Evolutionary conservation across 306 rosid genomes (phyloP).

Genomic region (Quercus mongolica): DNA sequence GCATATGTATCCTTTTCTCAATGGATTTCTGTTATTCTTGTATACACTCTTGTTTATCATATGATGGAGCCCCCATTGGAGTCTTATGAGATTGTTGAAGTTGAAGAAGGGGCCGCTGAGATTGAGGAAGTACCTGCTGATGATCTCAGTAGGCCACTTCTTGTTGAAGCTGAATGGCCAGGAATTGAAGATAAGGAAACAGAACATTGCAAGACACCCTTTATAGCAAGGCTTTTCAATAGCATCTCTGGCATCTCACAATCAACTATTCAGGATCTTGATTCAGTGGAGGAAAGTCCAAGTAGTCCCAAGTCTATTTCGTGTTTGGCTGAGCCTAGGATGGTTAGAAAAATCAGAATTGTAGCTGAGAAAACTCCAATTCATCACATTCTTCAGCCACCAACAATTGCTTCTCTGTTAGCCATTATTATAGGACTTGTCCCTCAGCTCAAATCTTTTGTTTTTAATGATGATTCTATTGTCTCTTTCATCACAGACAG

Average conservation of each 20-base stretch:
- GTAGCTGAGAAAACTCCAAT: constrained; percentile 86
- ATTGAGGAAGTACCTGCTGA: constrained; percentile 32
- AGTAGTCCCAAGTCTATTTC: constrained; percentile 62
- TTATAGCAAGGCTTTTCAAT: constrained; percentile 63
- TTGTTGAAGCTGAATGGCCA: constrained; percentile 97
- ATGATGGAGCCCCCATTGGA: constrained; percentile 94
- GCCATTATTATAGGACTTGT: constrained; percentile 72
- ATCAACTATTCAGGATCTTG: constrained; percentile 45
- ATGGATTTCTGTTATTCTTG: constrained; percentile 85
- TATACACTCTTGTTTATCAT: constrained; percentile 85
- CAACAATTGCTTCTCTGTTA: constrained; percentile 70
- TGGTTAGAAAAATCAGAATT: constrained; percentile 68
- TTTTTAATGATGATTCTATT: constrained; percentile 66
- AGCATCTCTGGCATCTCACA: constrained; percentile 49
- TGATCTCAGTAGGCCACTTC: constrained; percentile 63
- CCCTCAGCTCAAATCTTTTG: constrained; percentile 60
- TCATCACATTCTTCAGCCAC: constrained; percentile 81
- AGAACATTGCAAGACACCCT: constrained; percentile 74
- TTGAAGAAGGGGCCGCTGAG: constrained; percentile 28
- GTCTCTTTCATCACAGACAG: constrained; percentile 65
- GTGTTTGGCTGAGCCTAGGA: constrained; percentile 80
- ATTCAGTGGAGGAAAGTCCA: constrained; percentile 31
- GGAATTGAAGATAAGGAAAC: constrained; percentile 85
- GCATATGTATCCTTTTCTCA: constrained; percentile 82
- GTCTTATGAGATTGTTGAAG: constrained; percentile 61